Base-by-base conservation (phyloP, 768 basidiomycete species). In the Tylopilus rubrobrunneus region DNA sequence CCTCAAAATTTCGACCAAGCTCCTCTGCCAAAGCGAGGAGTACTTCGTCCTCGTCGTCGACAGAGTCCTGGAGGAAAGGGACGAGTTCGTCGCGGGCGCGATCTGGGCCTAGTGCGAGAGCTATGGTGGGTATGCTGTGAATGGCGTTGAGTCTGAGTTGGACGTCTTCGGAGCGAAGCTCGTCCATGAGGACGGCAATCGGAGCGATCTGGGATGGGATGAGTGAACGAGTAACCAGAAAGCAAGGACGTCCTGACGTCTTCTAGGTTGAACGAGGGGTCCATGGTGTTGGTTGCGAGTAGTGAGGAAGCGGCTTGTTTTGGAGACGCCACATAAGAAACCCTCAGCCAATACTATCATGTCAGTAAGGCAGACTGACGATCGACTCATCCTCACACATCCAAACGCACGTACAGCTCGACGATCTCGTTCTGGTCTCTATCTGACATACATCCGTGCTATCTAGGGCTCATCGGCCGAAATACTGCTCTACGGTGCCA, bases 41-140 rank as follows among this genome's bases (percentile, higher is more conserved):
- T 29, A 99, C 95, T 66, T 99, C 97, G 71, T 99, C 97, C 73
- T 99, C 97, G 66, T 99, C 97, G 71, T 99, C 97, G 60, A 99
- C 86, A n/a, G 93, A 95, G 66, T 99, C 96, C 74, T 94, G 92
- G 50, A 99, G 83, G 77, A 99, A 99, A 1, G 94, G 92, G 57
- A 99, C 83, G 62, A 99, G 83, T 69, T 99, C 97, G 51, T 93
- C 89, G 58, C 96, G 84, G 25, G 95, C 91, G 62, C 97, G 90
- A 77, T 95, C 89, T 41, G 93, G 85, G 7, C 97, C 96, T 48
- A 99, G 80, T 17, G 97, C 97, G 57, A 99, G 82, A 6, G 96
- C 96, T 73, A 99, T 99, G 45, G 97, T 99, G 48, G 94, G 93
- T 66, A 99, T 83, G 73, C 95, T 91, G 73, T 94, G 93, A 59